A percentile compares a stretch with the other conserved stretches of the same genome.
phyloP scores from a whole-genome alignment of 371 early-diverging fungal species.

The Rhizomucor miehei region DNA sequence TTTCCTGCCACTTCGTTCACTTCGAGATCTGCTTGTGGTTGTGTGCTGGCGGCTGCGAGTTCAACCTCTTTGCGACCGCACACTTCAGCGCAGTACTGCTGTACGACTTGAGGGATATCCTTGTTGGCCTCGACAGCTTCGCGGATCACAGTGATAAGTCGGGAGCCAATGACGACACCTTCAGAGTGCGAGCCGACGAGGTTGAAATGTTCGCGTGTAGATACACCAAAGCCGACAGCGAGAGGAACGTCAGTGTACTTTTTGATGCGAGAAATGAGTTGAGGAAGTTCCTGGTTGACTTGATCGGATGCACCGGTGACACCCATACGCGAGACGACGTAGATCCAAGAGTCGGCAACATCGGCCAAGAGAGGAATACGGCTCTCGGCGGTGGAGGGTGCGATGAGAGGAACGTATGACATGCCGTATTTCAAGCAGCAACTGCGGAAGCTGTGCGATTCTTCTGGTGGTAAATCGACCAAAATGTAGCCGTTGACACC shows the following conservation, averaged over 20 bases:
- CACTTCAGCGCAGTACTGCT: conserved; percentile 62
- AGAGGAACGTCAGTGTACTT: conserved; percentile 77
- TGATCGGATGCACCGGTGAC: conserved; percentile 81
- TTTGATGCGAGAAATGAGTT: conserved; percentile 73
- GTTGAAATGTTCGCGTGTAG: conserved; percentile 83
- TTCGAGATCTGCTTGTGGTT: conserved; percentile 35
- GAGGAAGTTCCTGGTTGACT: conserved; percentile 71
- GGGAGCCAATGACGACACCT: conserved; percentile 94
- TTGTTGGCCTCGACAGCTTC: conserved; percentile 50
- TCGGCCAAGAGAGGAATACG: conserved; percentile 79
- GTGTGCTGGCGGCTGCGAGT: conserved; percentile 19
- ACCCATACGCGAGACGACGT: conserved; percentile 91
- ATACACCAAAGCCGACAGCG: conserved; percentile 97
- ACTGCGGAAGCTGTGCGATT: conserved; percentile 80
- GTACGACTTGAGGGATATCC: conserved; percentile 49
- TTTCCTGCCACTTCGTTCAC: conserved; percentile 21
- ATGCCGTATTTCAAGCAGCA: conserved; percentile 73
- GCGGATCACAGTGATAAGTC: conserved; percentile 78
- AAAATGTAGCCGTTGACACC: conserved; percentile 96
- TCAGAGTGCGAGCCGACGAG: conserved; percentile 84
- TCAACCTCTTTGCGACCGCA: conserved; percentile 51
- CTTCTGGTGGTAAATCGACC: conserved; percentile 97
- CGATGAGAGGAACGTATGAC: conserved; percentile 91
- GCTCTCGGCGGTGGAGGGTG: conserved; percentile 86
- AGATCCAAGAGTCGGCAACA: conserved; percentile 90